Base-by-base conservation (phyloP, 2,329 filamentous ascomycete genomes). In the Stenocarpella maydis region DNA sequence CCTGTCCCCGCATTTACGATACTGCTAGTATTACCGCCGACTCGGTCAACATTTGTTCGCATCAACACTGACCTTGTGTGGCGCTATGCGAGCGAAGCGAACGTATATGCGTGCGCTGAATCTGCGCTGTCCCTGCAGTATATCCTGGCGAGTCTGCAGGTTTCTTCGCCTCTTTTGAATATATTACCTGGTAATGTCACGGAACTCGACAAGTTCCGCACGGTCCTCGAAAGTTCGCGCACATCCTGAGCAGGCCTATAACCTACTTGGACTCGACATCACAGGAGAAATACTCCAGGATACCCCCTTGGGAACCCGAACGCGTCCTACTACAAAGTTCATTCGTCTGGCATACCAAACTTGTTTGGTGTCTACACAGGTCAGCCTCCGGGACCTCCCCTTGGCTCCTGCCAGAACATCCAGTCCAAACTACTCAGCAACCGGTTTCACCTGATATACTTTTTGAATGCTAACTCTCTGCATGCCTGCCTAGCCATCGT, bases 331-430 rank as follows among this genome's bases (percentile, higher is more conserved):
- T 61, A 61, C 41, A 47, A 47, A 28, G 55, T 61, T 3, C 55
- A 61, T 43, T 47, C 55, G 10, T 61, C 55, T 28, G 55, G 34
- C 15, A 61, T 45, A 43, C 55, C 41, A 7, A 47, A 34, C 26
- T 61, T 61, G 41, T 61, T 61, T 31, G 55, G 55, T 19, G 41
- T 45, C n/a, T 61, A 24, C 41, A 61, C 28, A 61, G 55, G 41
- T 61, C 6, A 47, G 41, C 26, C 19, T n/a, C 19, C 6, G 10
- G 12, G 7, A 31, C 8, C 0, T 10, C 2, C 14, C 41, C 34
- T 21, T 45, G 17, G n/a, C 24, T 26, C 24, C 5, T n/a, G 41
- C 10, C 17, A n/a, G 26, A 7, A 3, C 26, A 17, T 34, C 19
- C 12, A 8, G 19, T 34, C 39, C 41, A 47, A 14, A 61, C 19